These are phyloP conservation scores for Trichosporon inkin DNA, from an alignment of 1,284 basidiomycete genomes.

Conservation along the genomic window DNA sequence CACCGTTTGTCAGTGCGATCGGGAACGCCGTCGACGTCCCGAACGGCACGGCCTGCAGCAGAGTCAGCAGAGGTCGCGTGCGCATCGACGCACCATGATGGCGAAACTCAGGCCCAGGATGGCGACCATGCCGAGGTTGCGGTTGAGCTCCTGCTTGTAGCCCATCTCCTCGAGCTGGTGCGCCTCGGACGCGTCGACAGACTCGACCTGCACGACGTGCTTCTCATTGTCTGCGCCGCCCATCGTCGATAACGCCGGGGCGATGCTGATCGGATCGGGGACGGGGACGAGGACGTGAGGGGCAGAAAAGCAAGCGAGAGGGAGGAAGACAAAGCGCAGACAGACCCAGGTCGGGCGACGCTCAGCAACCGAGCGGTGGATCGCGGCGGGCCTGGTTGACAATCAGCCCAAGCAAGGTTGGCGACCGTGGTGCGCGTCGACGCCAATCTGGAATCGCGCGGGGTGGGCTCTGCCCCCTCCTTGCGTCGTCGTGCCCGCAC, in stretches of 20 bases:
- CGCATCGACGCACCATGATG: constrained; percentile 37
- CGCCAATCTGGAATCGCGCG: too few relatives aligned
- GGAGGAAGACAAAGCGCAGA: too few relatives aligned
- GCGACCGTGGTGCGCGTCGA: too few relatives aligned
- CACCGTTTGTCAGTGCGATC: constrained; percentile 52
- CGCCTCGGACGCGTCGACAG: constrained; percentile 11
- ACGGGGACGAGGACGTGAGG: too few relatives aligned
- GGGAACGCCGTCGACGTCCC: constrained; percentile 50
- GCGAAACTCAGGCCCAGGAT: constrained; percentile 51
- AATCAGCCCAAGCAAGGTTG: too few relatives aligned
- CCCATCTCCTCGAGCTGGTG: constrained; percentile 49
- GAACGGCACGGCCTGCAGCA: constrained; percentile 23
- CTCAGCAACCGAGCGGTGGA: too few relatives aligned
- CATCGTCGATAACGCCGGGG: not conserved
- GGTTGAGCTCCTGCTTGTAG: constrained; percentile 51
- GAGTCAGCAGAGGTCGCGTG: not conserved
- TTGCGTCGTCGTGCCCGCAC: too few relatives aligned
- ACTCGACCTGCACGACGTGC: constrained; percentile 1
- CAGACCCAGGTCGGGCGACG: too few relatives aligned
- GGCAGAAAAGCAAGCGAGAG: too few relatives aligned
- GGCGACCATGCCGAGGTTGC: constrained; percentile 52
- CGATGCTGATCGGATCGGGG: too few relatives aligned
- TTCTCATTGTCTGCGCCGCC: not conserved
- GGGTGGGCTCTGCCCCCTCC: too few relatives aligned
- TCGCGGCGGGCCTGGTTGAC: too few relatives aligned